Evolutionary conservation across 164 flowering plant genomes (phyloP).

Genomic region (Stephania japonica): DNA sequence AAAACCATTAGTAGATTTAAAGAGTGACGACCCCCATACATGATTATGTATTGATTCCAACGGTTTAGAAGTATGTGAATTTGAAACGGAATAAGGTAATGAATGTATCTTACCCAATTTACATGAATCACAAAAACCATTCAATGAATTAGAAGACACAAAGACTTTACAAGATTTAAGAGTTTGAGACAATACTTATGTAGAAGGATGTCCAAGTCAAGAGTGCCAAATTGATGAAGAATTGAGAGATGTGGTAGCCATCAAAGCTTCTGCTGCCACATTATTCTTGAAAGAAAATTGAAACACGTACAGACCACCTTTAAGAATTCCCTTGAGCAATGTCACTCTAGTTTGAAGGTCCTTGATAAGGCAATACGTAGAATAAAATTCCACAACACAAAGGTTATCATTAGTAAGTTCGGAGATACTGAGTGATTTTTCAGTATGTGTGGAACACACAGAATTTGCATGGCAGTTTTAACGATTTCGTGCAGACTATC

Average conservation of each 20-base stretch:
- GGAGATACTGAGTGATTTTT: too few species aligned
- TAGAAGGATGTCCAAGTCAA: neutral
- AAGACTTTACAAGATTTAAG: neutral
- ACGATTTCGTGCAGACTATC: too few species aligned
- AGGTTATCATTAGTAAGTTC: too few species aligned
- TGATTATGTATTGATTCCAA: neutral
- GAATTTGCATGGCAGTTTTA: too few species aligned
- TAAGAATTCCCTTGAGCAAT: neutral
- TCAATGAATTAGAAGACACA: too few species aligned
- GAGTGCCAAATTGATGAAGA: neutral
- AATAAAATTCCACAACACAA: too few species aligned
- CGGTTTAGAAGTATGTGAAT: neutral
- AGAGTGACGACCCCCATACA: neutral
- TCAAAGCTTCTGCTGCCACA: neutral
- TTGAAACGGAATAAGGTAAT: neutral
- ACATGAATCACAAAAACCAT: neutral
- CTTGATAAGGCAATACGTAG: neutral
- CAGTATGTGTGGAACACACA: too few species aligned
- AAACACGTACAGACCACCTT: neutral
- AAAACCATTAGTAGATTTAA: neutral
- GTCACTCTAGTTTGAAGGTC: neutral
- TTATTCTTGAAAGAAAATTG: neutral
- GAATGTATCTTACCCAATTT: neutral
- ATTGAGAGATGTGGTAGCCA: too few species aligned
- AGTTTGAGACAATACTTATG: neutral